phyloP scores from a whole-genome alignment of 2,329 filamentous ascomycete species.

The Thyridium curvatum region DNA sequence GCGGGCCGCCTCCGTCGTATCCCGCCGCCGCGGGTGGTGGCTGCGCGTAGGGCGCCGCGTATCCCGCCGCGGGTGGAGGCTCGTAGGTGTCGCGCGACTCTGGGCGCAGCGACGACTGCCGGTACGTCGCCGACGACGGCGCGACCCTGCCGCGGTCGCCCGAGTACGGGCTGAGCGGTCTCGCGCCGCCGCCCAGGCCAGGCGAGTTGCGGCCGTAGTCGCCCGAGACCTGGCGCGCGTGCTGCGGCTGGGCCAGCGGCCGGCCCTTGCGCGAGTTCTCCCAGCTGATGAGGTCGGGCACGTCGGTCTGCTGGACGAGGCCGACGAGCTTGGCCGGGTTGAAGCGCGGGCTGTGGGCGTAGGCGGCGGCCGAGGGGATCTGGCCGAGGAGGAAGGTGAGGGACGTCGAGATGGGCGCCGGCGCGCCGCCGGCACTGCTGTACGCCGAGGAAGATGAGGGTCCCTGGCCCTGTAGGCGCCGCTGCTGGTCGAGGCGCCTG shows the following conservation, averaged over 20 bases:
- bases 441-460: slow-evolving; percentile 1
- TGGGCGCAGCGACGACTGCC: slow-evolving; percentile 45
- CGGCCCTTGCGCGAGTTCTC: slow-evolving; percentile 24
- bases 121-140: slow-evolving; percentile 35
- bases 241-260: slow-evolving; percentile 18
- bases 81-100: slow-evolving; percentile 38
- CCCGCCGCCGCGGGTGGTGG: slow-evolving; percentile 7
- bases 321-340: slow-evolving; percentile 65
- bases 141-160: slow-evolving; percentile 26
- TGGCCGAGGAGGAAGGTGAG: slow-evolving; percentile 62
- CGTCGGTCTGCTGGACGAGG: slow-evolving; percentile 60
- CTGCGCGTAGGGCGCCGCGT: slow-evolving; percentile 11
- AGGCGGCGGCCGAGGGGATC: slow-evolving; percentile 67
- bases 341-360: slow-evolving; percentile 60
- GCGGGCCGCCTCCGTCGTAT: not conserved
- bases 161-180: slow-evolving; percentile 37
- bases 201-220: slow-evolving; percentile 26
- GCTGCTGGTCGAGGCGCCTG: slow-evolving; percentile 74
- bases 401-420: slow-evolving; percentile 66
- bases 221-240: slow-evolving; percentile 33
- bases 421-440: slow-evolving; percentile 20
- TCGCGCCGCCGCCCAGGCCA: slow-evolving; percentile 24
- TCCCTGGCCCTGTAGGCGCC: slow-evolving; percentile 48
- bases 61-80: slow-evolving; percentile 27
- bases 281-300: slow-evolving; percentile 57